A percentile compares a stretch with the other conserved stretches of the same genome.
Evolutionary conservation across 1,139 yeast genomes (phyloP).

Genomic region (Protomyces arabidopsidicola): DNA sequence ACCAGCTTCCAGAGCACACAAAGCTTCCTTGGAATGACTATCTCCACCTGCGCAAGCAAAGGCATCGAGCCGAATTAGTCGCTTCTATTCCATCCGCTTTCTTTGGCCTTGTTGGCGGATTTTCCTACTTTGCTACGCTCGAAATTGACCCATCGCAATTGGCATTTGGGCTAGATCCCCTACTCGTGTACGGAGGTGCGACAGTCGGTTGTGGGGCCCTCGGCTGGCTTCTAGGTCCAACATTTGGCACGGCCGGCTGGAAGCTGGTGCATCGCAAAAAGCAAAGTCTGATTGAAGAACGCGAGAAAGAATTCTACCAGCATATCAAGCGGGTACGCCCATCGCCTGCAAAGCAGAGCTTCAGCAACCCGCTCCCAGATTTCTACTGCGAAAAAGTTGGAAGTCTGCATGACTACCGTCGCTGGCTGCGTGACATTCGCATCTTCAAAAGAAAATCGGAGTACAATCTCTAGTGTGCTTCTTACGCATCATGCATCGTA

Average conservation of each 20-base stretch:
- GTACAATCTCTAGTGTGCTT: conserved; percentile 1
- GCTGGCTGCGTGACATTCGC: conserved; percentile 93
- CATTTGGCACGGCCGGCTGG: conserved; percentile 69
- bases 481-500: background rate
- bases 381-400: conserved; percentile 95
- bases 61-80: conserved; percentile 62
- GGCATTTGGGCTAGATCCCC: conserved; percentile 80
- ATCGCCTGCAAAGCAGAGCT: conserved; percentile 87
- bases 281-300: conserved; percentile 38
- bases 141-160: conserved; percentile 80
- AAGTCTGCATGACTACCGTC: conserved; percentile 77
- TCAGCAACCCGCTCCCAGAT: conserved; percentile 94
- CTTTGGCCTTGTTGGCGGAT: conserved; percentile 64
- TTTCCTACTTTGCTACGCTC: conserved; percentile 63
- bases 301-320: conserved; percentile 65
- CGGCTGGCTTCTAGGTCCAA: conserved; percentile 81
- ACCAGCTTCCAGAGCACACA: background rate
- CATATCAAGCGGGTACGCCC: conserved; percentile 76
- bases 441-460: conserved; percentile 69
- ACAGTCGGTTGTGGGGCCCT: conserved; percentile 64
- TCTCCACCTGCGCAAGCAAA: conserved; percentile 66
- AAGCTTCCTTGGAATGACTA: conserved; percentile 42
- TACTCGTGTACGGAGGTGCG: conserved; percentile 66
- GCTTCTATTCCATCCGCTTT: conserved; percentile 67
- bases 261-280: conserved; percentile 41